Conservation (phyloP, 225 moss, liverwort and hornwort genomes). For the Takakia lepidozioides region DNA sequence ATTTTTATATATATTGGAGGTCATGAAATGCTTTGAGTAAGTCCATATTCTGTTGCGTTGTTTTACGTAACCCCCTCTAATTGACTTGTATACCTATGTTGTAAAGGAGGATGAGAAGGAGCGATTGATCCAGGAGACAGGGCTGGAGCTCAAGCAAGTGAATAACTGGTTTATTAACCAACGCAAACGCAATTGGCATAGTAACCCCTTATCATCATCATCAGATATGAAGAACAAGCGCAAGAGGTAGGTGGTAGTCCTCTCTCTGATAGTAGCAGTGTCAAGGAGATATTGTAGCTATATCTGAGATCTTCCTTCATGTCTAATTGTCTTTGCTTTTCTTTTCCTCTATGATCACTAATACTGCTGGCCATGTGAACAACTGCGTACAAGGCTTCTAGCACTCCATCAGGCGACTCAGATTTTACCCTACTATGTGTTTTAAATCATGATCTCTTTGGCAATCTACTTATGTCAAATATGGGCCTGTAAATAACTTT, state of each 20-base stretch:
- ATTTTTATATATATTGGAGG: not conserved
- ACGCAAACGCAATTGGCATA: constrained; percentile 86
- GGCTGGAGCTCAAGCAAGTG: constrained; percentile 82
- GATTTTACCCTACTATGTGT: too few species aligned
- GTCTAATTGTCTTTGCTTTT: too few species aligned
- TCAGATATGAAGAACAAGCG: constrained; percentile 43
- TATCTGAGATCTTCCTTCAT: too few species aligned
- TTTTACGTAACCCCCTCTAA: not conserved
- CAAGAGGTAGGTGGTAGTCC: constrained; percentile 33
- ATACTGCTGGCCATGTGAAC: too few species aligned
- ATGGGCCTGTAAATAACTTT: too few species aligned
- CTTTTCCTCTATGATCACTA: too few species aligned
- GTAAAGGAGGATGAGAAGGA: constrained; percentile 87
- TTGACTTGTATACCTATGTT: not conserved
- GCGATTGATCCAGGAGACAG: constrained; percentile 62
- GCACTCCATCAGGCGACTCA: too few species aligned
- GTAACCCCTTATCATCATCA: constrained; percentile 34
- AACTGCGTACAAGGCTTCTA: too few species aligned
- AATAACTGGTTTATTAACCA: constrained; percentile 96
- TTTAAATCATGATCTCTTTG: too few species aligned
- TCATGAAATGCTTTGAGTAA: not conserved
- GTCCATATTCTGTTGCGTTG: not conserved
- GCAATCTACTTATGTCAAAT: too few species aligned
- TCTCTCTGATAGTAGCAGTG: too few species aligned
- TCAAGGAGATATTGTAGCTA: too few species aligned